Percentiles rank a stretch among this genome's conserved stretches.
These are phyloP conservation scores for Aethionema arabicum DNA, from an alignment of 345 rosid genomes.

Conservation along the genomic window DNA sequence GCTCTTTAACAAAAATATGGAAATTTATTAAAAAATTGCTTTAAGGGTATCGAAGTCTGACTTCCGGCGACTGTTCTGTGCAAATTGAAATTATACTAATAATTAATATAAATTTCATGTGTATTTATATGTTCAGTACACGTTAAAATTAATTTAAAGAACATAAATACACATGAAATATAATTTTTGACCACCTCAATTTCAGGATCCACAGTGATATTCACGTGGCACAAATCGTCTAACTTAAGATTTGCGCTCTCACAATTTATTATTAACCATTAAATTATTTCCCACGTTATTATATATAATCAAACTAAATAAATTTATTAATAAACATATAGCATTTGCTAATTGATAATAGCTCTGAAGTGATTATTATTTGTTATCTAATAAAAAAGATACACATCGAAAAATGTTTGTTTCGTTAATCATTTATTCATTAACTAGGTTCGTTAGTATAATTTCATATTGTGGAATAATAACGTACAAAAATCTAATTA, in stretches of 20 bases:
- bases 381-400: no score
- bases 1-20: neutral
- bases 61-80: conserved; percentile 35
- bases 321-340: no score
- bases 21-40: neutral
- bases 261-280: conserved; percentile 18
- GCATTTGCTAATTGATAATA: no score
- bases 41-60: conserved; percentile 27
- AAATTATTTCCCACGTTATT: conserved; percentile 15
- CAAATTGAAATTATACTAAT: conserved; percentile 8
- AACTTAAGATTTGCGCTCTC: conserved; percentile 29
- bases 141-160: neutral
- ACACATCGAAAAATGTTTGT: no score
- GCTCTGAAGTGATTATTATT: no score
- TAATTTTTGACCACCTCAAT: conserved; percentile 31
- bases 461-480: no score
- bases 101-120: no score
- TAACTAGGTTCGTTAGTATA: no score
- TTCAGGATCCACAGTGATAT: conserved; percentile 33
- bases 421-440: no score
- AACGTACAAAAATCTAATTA: no score
- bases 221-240: conserved; percentile 41
- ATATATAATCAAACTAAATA: neutral
- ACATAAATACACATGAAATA: conserved; percentile 12
- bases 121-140: neutral